Evolutionary conservation across 2,329 filamentous ascomycete genomes (phyloP).

Genomic region (Sporothrix brasiliensis): DNA sequence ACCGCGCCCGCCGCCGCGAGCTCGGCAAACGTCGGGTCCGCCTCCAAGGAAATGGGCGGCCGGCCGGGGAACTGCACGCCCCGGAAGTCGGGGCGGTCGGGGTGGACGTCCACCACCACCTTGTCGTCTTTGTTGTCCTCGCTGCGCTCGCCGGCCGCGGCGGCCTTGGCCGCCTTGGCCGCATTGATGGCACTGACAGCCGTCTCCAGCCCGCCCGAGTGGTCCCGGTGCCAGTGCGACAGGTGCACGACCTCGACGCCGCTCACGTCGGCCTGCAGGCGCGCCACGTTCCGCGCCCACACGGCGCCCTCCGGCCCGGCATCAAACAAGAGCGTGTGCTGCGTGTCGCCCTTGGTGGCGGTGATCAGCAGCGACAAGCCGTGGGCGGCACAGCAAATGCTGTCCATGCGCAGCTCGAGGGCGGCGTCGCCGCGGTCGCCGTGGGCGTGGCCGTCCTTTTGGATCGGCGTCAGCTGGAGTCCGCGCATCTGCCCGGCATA

Average conservation of each 20-base stretch:
- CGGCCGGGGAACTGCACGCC: constrained; percentile 48
- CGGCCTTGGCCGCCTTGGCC: constrained; percentile 40
- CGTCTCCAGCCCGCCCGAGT: constrained; percentile 55
- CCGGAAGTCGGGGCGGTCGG: constrained; percentile 54
- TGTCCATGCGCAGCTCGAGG: constrained; percentile 53
- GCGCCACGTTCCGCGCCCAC: constrained; percentile 54
- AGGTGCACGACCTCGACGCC: constrained; percentile 53
- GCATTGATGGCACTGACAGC: constrained; percentile 54
- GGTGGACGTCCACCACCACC: constrained; percentile 55
- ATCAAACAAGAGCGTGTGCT: constrained; percentile 56
- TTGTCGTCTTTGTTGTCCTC: constrained; percentile 29
- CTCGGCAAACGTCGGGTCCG: constrained; percentile 56
- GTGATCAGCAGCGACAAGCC: constrained; percentile 58
- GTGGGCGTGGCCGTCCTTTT: not conserved
- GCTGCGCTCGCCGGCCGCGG: constrained; percentile 22
- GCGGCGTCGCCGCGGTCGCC: constrained; percentile 47
- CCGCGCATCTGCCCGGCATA: constrained; percentile 49
- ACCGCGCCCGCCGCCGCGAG: constrained; percentile 48
- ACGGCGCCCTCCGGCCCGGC: constrained; percentile 55
- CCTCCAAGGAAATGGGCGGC: constrained; percentile 53
- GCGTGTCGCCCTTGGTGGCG: constrained; percentile 48
- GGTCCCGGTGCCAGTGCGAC: constrained; percentile 59
- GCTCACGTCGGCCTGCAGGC: constrained; percentile 49
- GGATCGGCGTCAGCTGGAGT: constrained; percentile 44
- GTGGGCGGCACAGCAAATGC: constrained; percentile 58